Percentiles rank a stretch among this genome's conserved stretches.
phyloP scores from a whole-genome alignment of 2,329 filamentous ascomycete species.

The Elsinoe fawcettii region DNA sequence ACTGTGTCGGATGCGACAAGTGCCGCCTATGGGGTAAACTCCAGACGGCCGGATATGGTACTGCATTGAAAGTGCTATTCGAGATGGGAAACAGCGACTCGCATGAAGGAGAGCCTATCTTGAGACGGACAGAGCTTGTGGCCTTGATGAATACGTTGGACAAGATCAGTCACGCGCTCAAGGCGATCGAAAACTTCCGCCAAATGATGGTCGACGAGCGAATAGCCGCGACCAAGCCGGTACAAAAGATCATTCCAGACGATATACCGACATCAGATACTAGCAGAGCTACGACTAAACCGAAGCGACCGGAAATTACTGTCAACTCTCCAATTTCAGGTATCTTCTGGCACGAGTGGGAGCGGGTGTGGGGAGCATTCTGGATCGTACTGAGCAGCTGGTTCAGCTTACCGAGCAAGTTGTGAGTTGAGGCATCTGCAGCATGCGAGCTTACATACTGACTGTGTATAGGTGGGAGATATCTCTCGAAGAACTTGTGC shows the following conservation, averaged over 20 bases:
- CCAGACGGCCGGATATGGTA: conserved; percentile 89
- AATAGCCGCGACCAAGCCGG: conserved; percentile 17
- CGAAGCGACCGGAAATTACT: conserved; percentile 33
- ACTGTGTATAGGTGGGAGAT: conserved; percentile 36
- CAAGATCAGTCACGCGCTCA: conserved; percentile 72
- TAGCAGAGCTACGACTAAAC: conserved; percentile 30
- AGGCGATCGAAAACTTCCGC: conserved; percentile 65
- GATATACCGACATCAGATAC: conserved; percentile 18
- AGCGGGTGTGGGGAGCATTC: conserved; percentile 53
- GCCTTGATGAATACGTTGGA: conserved; percentile 91
- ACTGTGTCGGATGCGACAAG: conserved; percentile 97
- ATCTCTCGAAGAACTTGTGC: conserved; percentile 44
- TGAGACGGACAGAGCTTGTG: conserved; percentile 86
- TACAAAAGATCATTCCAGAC: conserved; percentile 20
- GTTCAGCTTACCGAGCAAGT: conserved; percentile 56
- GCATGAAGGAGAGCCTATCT: conserved; percentile 52
- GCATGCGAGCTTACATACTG: background rate
- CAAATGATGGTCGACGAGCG: conserved; percentile 36
- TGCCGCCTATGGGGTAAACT: conserved; percentile 97
- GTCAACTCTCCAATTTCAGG: conserved; percentile 40
- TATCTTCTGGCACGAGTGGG: conserved; percentile 55
- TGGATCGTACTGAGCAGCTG: conserved; percentile 64
- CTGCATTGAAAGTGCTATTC: conserved; percentile 90
- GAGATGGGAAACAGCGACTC: conserved; percentile 69
- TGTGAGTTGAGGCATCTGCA: conserved; percentile 51